Percentiles rank a stretch among this genome's conserved stretches.
These are phyloP conservation scores for Botrytis hyacinthi DNA, from an alignment of 2,329 filamentous ascomycete species.

Conservation along the genomic window DNA sequence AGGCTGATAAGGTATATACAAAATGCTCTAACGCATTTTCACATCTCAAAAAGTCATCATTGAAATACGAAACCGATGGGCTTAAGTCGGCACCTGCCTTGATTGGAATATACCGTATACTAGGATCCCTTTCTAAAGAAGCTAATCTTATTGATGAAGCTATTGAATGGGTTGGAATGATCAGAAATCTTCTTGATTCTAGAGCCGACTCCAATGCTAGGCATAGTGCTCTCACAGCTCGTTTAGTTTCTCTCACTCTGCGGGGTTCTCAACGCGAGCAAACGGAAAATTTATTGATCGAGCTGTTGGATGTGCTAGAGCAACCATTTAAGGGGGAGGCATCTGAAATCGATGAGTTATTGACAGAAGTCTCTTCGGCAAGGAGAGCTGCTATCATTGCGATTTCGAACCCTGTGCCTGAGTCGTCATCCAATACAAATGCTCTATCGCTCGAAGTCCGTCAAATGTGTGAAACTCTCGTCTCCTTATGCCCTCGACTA, in stretches of 20 bases:
- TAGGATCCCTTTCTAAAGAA: conserved; percentile 51
- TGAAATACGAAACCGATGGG: conserved; percentile 26
- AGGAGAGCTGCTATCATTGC: conserved; percentile 52
- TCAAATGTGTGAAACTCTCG: conserved; percentile 52
- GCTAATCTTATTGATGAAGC: conserved; percentile 50
- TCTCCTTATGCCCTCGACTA: conserved; percentile 60
- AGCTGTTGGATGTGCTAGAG: conserved; percentile 55
- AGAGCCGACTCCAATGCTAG: conserved; percentile 35
- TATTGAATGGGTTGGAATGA: conserved; percentile 52
- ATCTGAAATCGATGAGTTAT: conserved; percentile 59
- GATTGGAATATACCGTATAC: conserved; percentile 45
- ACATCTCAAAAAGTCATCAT: conserved; percentile 28
- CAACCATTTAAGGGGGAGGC: conserved; percentile 58
- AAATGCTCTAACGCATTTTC: conserved; percentile 28
- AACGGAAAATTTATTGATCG: conserved; percentile 46
- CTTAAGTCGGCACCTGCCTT: conserved; percentile 25
- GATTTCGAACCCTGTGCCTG: neutral
- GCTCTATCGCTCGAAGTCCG: conserved; percentile 30
- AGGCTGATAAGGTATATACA: conserved; percentile 29
- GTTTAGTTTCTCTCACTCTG: conserved; percentile 54
- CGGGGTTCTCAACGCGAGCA: conserved; percentile 44
- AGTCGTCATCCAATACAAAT: neutral
- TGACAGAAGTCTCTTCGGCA: conserved; percentile 54
- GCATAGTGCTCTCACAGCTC: conserved; percentile 52
- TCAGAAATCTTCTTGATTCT: conserved; percentile 36